Evolutionary conservation across 176 grass and related monocot species (phyloP), one percentile per base, ranked within the genome.

Genomic region (Carex scoparia): DNA sequence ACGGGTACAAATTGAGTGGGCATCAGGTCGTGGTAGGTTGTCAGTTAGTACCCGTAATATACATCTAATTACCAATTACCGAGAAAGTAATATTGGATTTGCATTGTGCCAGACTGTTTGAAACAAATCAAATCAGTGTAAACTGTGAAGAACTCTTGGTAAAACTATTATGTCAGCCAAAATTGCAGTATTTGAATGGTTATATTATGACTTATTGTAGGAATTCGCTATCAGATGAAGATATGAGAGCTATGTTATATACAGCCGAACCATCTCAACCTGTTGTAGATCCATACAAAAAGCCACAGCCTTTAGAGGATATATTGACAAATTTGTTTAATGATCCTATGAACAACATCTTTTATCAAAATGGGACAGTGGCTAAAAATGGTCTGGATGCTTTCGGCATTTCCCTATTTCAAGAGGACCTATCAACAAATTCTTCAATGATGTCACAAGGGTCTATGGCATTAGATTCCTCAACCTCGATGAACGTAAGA

Each of bases 181-280:
- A 77, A 33, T 57, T 78, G 51, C 49, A 33, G 11, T 78, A 4
- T 28, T 31, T 78, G 1, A 1, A 78, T 78, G 53, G 16, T 56
- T 56, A 56, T 16, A 78, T 30, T 56, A 55, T 18, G 4, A 18
- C 23, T 69, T 54, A 65, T 69, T 83, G 81, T 53, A 83, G 81
- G 65, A 83, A 69, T 83, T 31, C 81, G 6, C 31, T 83, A 67
- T 83, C 81, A 67, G 61, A 83, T n/a, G 62, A 83, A 83, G 81
- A 83, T 13, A 67, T 83, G 33, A 83, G 65, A 66, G 44, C 18
- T 46, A 69, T 66, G 63, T 13, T 66, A 48, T 10, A 51, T 83
- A 30, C 35, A 18, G 23, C 49, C 10, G 79, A 82, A 65, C 79
- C 79, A 63, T 65, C 81, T 56, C 81, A 83, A 53, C 61, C 28